Evolutionary conservation across 1,284 basidiomycete genomes (phyloP).

Genomic region (Ceratobasidium sp.): DNA sequence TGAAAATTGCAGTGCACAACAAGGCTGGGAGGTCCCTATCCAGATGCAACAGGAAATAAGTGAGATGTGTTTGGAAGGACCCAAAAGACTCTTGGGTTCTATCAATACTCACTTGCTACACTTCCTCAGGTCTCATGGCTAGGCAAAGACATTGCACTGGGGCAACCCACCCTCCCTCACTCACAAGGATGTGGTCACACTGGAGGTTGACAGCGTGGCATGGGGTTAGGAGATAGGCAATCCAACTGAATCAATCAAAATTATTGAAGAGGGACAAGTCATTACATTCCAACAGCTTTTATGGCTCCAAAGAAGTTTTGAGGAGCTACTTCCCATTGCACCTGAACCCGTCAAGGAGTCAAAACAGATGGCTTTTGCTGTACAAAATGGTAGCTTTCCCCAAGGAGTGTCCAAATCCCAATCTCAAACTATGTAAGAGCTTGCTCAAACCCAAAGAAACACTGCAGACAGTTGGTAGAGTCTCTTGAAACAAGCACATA

Average conservation of each 20-base stretch:
- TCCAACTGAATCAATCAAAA: constrained; percentile 42
- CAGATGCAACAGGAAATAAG: not conserved
- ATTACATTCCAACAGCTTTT: constrained; percentile 48
- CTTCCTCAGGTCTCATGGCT: constrained; percentile 28
- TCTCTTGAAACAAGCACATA: constrained; percentile 10
- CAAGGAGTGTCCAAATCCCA: not conserved
- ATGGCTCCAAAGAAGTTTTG: constrained; percentile 47
- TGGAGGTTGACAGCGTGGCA: constrained; percentile 13
- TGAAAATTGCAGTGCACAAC: not conserved
- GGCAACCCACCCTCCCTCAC: constrained; percentile 15
- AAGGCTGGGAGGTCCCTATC: constrained; percentile 3
- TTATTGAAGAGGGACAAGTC: constrained; percentile 46
- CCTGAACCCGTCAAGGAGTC: constrained; percentile 41
- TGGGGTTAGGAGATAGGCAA: not conserved
- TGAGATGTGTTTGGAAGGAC: not conserved
- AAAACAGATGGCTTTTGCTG: constrained; percentile 2
- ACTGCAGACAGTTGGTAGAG: constrained; percentile 5
- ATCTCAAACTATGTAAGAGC: not conserved
- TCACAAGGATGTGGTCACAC: not conserved
- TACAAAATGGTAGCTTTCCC: constrained; percentile 6
- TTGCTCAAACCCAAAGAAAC: not conserved
- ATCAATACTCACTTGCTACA: not conserved
- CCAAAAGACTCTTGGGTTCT: not conserved
- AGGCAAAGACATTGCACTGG: constrained; percentile 1
- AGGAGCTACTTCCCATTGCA: constrained; percentile 43